These are phyloP conservation scores for Mentha longifolia DNA, from an alignment of 257 asterid species.

Conservation along the genomic window DNA sequence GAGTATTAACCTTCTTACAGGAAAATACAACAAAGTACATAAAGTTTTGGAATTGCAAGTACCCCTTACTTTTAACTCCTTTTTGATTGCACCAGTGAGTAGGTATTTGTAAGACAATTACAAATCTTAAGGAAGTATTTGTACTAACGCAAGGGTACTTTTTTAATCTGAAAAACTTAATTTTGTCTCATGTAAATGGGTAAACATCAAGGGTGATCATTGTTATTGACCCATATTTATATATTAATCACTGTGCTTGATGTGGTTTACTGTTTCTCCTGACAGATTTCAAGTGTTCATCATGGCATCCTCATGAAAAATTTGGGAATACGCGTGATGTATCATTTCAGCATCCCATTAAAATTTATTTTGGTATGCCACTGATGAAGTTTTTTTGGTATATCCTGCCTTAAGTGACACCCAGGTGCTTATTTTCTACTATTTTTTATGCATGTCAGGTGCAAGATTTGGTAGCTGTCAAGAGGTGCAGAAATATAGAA, in stretches of 20 bases:
- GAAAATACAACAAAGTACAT: background rate
- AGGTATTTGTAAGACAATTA: conserved; percentile 2
- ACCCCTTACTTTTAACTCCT: background rate
- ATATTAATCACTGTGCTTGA: conserved; percentile 31
- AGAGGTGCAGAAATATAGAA: conserved; percentile 69
- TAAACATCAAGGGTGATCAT: background rate
- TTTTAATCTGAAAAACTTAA: background rate
- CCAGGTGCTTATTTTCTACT: conserved; percentile 30
- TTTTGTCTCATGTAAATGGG: background rate
- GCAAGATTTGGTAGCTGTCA: conserved; percentile 86
- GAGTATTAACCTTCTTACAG: background rate
- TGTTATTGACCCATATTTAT: background rate
- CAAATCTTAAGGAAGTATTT: background rate
- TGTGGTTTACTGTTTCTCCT: conserved; percentile 27
- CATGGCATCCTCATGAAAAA: conserved; percentile 74
- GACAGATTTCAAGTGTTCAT: conserved; percentile 75
- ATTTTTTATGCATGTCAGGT: conserved; percentile 51
- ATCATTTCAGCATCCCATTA: conserved; percentile 96
- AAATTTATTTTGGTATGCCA: conserved; percentile 82
- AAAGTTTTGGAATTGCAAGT: conserved; percentile 5
- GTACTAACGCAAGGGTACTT: background rate
- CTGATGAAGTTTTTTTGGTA: conserved; percentile 27
- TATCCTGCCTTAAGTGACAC: conserved; percentile 27
- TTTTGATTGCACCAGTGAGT: background rate
- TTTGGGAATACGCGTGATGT: conserved; percentile 73